These are phyloP conservation scores for Starmerella geochares DNA, from an alignment of 805 yeast genomes.

Conservation along the genomic window DNA sequence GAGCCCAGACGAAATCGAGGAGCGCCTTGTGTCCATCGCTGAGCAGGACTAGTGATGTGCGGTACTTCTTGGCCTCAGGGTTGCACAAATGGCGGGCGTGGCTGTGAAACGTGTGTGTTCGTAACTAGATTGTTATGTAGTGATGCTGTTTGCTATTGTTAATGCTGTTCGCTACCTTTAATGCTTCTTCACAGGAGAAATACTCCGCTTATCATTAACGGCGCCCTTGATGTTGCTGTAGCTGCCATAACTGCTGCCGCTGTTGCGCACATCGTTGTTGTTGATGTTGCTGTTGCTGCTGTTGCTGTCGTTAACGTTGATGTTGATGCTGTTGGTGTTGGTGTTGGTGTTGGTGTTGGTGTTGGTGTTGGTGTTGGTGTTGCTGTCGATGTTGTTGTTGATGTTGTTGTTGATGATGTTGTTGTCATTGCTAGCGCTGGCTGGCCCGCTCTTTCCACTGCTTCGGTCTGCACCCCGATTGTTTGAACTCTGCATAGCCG, in stretches of 20 bases:
- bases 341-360: too few relatives aligned
- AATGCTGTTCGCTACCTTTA: too few relatives aligned
- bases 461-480: too few relatives aligned
- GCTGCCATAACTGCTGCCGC: background rate
- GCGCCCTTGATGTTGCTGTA: background rate
- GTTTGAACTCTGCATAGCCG: background rate
- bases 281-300: too few relatives aligned
- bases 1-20: slow-evolving; percentile 83
- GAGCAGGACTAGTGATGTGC: slow-evolving; percentile 63
- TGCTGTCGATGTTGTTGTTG: background rate
- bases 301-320: too few relatives aligned
- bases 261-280: too few relatives aligned
- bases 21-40: slow-evolving; percentile 84
- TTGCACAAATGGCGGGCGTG: background rate
- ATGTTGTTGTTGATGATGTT: background rate
- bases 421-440: background rate
- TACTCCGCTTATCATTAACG: too few relatives aligned
- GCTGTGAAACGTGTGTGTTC: background rate
- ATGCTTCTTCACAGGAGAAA: too few relatives aligned
- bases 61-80: too few relatives aligned
- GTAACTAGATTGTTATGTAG: background rate
- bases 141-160: background rate
- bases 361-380: background rate
- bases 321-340: too few relatives aligned
- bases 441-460: too few relatives aligned